Evolutionary conservation across 306 rosid species (phyloP), one percentile per base, ranked within the genome.

Genomic region (Hylodesmum podocarpum): DNA sequence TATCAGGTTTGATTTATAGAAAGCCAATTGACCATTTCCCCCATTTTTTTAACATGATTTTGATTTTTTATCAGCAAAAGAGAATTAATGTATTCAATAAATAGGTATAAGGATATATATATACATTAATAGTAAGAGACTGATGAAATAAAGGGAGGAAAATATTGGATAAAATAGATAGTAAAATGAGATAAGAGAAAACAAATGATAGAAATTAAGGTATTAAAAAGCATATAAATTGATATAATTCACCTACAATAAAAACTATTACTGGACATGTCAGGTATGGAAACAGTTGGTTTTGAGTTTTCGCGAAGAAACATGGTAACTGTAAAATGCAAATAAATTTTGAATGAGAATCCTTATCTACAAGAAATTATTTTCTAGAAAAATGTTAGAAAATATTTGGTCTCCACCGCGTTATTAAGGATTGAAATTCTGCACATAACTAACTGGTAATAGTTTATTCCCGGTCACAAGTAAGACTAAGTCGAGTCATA

Each of bases 401-500:
- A 63, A 36, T 3, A 62, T 36, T 27, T 27, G 59, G 43, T 47
- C 57, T 36, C 39, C 59, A 27, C 59, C 49, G 63, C 72, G 36
- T 79, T 14, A 33, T 79, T 25, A 47, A 21, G 47, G 70, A 27
- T 58, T 44, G 82, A 78, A 57, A 69, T 14, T 6, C 70, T 29
- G 18, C 49, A 76, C 39, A 78, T 61, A 79, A 67, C 75, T 50
- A 72, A 64, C 66, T 63, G 29, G 55, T 46, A 69, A 44, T 70
- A 28, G 22, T 62, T 63, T 22, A 31, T 43, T 49, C 72, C 66
- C 64, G 47, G 80, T 74, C 76, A 49, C 67, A 71, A 39, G 33
- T 59, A 44, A 63, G 83, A 79, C 73, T 1, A 28, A 51, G 73
- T 72, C 78, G 28, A 29, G 78, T 72, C 73, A 62, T 50, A 71